A percentile compares a stretch with the other conserved stretches of the same genome.
These are phyloP conservation scores for Anthracocystis setariae DNA, from an alignment of 1,284 basidiomycete species.

Conservation along the genomic window DNA sequence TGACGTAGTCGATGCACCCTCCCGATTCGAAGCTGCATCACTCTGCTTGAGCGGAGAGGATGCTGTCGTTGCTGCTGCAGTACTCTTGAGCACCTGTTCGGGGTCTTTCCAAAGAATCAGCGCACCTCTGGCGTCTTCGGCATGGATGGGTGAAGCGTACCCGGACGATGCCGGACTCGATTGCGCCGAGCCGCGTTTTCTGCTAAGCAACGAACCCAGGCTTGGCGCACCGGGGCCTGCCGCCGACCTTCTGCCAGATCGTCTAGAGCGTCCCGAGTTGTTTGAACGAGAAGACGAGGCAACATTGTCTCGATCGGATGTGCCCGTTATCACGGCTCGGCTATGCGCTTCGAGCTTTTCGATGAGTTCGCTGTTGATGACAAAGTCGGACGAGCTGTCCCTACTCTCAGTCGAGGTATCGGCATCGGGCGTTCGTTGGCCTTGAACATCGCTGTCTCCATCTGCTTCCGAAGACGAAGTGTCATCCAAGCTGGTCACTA, in stretches of 20 bases:
- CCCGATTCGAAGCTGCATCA: slow-evolving; percentile 13
- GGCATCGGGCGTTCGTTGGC: slow-evolving; percentile 26
- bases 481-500: slow-evolving; percentile 45
- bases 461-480: slow-evolving; percentile 39
- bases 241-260: slow-evolving; percentile 30
- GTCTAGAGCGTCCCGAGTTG: slow-evolving; percentile 14
- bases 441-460: slow-evolving; percentile 9
- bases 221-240: slow-evolving; percentile 11
- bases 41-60: slow-evolving; percentile 27
- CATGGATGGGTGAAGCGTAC: slow-evolving; percentile 43
- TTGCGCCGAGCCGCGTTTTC: slow-evolving; percentile 29
- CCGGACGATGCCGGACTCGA: slow-evolving; percentile 44
- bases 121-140: slow-evolving; percentile 37
- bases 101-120: slow-evolving; percentile 49
- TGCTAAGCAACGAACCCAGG: slow-evolving; percentile 31
- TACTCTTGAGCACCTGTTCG: slow-evolving; percentile 33
- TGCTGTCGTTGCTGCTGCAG: slow-evolving; percentile 4
- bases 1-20: slow-evolving; percentile 4
- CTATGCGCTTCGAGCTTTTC: slow-evolving; percentile 55
- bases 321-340: slow-evolving; percentile 42
- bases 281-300: slow-evolving; percentile 17
- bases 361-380: slow-evolving; percentile 57
- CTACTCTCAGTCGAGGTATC: slow-evolving; percentile 30
- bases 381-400: slow-evolving; percentile 24
- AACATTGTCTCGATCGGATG: slow-evolving; percentile 44